Evolutionary conservation across 2,329 filamentous ascomycete species (phyloP).

Genomic region (Colletotrichum abscissum): DNA sequence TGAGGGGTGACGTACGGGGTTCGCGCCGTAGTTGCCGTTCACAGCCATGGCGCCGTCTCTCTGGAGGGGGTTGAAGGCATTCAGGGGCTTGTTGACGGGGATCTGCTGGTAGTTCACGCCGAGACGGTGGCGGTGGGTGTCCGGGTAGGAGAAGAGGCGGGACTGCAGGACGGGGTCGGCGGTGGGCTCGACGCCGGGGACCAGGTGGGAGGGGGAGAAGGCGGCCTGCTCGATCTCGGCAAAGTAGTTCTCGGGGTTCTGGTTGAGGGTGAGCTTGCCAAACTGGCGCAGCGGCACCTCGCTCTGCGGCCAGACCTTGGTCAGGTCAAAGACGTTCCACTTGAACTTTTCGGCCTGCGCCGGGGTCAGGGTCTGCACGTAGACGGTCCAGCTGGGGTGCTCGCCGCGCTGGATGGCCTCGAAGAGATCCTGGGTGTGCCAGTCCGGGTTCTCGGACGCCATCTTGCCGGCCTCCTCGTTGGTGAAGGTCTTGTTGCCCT

Average conservation of each 20-base stretch:
- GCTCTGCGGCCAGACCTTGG: constrained; percentile 75
- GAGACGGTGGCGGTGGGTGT: constrained; percentile 72
- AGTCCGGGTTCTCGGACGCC: constrained; percentile 69
- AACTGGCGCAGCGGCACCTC: constrained; percentile 71
- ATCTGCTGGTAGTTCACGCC: constrained; percentile 74
- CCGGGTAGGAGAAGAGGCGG: constrained; percentile 70
- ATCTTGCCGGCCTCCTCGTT: constrained; percentile 66
- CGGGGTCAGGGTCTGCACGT: constrained; percentile 71
- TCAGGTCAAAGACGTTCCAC: constrained; percentile 76
- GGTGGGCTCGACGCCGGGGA: constrained; percentile 71
- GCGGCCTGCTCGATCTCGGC: constrained; percentile 76
- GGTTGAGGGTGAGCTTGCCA: constrained; percentile 72
- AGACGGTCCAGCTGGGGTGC: constrained; percentile 71
- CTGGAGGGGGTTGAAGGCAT: constrained; percentile 75
- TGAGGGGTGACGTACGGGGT: constrained; percentile 49
- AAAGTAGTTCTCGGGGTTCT: constrained; percentile 75
- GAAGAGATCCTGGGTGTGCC: constrained; percentile 72
- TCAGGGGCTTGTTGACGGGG: constrained; percentile 68
- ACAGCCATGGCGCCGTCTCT: constrained; percentile 78
- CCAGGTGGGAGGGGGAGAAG: constrained; percentile 73
- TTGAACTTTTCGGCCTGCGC: constrained; percentile 70
- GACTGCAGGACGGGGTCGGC: constrained; percentile 73
- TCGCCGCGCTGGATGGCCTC: constrained; percentile 71
- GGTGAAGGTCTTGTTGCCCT: constrained; percentile 70
- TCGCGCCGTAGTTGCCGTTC: constrained; percentile 72